Evolutionary conservation across 345 rosid genomes (phyloP), one percentile per base, ranked within the genome.

Genomic region (Excoecaria cochinchinensis): DNA sequence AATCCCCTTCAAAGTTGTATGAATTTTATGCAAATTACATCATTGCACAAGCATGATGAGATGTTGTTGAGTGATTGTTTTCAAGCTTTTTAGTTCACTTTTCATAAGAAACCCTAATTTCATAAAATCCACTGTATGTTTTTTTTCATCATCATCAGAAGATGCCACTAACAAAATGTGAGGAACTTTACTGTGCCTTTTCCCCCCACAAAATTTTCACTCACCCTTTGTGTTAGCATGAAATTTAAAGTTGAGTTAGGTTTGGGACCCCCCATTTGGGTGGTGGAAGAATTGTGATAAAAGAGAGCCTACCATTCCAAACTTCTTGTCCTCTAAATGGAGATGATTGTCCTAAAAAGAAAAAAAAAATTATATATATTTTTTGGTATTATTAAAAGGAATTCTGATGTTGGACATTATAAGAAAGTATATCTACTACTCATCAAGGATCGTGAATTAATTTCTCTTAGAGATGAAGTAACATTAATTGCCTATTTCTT

Each of bases 1-100:
- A 61, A 53, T 22, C 71, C 36, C n/a, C 24, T 4, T 61, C 14
- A 8, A 78, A 80, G 62, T 44, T 57, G 72, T n/a, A 42, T 76
- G 82, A 81, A 76, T 76, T 80, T 81, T 79, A 84, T 78, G 85
- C 74, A 78, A 78, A 53, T 31, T 31, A 31, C 84, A 87, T 83
- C 84, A 84, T 87, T 79, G 76, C 84, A 21, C 6, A 66, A 70
- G 73, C 71, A 81, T 72, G 71, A 83, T 83, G 82, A 71, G 81
- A 83, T 74, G 83, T 59, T 61, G 70, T 44, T 75, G 83, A 69
- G 62, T 73, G 71, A 76, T 77, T 38, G 80, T 70, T 71, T 58
- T 76, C 62, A 12, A 61, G 55, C 82, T 76, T 70, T 57, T 53
- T 69, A n/a, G 67, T 46, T 74, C 75, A 68, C 81, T 67, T 79